These are phyloP conservation scores for Exutisphaerella laricina DNA, from an alignment of 2,329 filamentous ascomycete genomes.

Conservation along the genomic window DNA sequence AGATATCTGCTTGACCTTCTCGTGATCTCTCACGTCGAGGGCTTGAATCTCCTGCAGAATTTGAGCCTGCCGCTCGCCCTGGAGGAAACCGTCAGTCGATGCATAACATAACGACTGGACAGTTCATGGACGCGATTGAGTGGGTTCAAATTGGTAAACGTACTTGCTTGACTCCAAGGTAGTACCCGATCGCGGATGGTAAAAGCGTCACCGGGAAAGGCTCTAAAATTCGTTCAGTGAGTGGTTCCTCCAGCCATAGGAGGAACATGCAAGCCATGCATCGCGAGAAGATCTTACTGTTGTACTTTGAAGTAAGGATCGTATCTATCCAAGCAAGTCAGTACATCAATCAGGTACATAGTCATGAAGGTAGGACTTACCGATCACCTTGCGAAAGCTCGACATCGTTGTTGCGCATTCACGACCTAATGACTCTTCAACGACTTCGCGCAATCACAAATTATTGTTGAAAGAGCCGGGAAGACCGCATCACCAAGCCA, in stretches of 20 bases:
- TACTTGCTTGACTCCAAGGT: constrained; percentile 28
- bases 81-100: too few species aligned
- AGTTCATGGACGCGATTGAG: too few species aligned
- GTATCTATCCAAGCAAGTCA: constrained; percentile 17
- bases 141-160: too few species aligned
- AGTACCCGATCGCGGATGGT: constrained; percentile 30
- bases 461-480: too few species aligned
- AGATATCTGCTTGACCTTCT: constrained; percentile 20
- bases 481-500: background rate
- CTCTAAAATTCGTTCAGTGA: constrained; percentile 29
- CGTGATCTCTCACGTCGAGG: constrained; percentile 22
- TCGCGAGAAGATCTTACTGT: too few species aligned
- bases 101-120: too few species aligned
- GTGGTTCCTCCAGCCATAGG: background rate
- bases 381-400: constrained; percentile 19
- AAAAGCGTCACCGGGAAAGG: constrained; percentile 31
- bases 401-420: too few species aligned
- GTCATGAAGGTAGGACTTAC: too few species aligned
- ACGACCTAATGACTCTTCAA: too few species aligned
- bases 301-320: constrained; percentile 30
- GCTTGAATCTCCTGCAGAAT: constrained; percentile 27
- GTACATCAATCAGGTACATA: too few species aligned
- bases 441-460: too few species aligned
- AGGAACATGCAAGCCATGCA: too few species aligned
- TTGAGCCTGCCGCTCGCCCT: constrained; percentile 28